phyloP scores from a whole-genome alignment of 2,329 filamentous ascomycete genomes.

The Beauveria caledonica region DNA sequence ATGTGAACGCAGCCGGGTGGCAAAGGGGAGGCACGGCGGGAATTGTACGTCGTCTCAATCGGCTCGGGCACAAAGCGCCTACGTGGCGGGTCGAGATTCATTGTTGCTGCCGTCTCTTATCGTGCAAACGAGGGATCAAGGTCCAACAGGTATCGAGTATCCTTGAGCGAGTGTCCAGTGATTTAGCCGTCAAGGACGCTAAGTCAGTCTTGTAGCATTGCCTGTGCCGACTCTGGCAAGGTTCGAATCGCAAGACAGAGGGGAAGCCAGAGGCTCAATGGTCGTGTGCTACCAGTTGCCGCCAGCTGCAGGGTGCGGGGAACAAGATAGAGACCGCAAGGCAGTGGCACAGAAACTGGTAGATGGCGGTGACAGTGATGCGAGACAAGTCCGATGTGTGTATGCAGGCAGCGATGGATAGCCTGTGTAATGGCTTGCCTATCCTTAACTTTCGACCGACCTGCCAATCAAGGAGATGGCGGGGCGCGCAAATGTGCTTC shows the following conservation, averaged over 20 bases:
- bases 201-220: not conserved
- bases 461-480: not conserved
- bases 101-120: not conserved
- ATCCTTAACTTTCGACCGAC: not conserved
- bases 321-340: not conserved
- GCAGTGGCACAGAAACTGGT: conserved; percentile 2
- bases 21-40: conserved; percentile 32
- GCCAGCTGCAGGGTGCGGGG: not conserved
- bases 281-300: conserved; percentile 6
- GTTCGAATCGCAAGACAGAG: not conserved
- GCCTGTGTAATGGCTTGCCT: not conserved
- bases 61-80: conserved; percentile 60
- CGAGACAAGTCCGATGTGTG: conserved; percentile 7
- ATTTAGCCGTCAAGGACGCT: not conserved
- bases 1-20: conserved; percentile 15
- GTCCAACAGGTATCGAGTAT: not conserved
- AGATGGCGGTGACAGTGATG: conserved; percentile 7
- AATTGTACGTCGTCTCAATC: conserved; percentile 62
- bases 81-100: conserved; percentile 31
- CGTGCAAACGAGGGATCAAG: not conserved
- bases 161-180: not conserved
- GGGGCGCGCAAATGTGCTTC: conserved; percentile 8
- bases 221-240: not conserved
- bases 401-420: conserved; percentile 5
- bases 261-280: not conserved